Conservation (phyloP, 1,284 basidiomycete genomes). For the Ceratobasidium papillatum region DNA sequence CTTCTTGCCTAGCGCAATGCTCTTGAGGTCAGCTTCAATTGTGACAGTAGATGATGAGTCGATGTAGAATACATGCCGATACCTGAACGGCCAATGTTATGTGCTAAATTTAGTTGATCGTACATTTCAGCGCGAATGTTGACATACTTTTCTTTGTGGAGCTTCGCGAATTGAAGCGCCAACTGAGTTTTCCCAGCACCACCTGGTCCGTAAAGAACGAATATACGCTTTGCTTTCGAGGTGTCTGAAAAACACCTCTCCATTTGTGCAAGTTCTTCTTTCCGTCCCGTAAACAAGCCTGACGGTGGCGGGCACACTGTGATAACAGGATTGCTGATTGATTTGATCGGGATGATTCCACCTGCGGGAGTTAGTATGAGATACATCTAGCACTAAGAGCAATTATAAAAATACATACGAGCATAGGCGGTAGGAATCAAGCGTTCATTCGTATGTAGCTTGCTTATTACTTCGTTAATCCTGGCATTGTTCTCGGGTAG, state of each 20-base stretch:
- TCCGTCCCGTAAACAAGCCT: background rate
- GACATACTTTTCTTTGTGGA: background rate
- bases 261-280: background rate
- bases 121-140: background rate
- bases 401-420: background rate
- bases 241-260: background rate
- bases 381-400: background rate
- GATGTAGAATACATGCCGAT: slow-evolving; percentile 4
- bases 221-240: background rate
- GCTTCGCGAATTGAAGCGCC: background rate
- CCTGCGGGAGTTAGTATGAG: background rate
- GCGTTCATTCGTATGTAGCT: background rate
- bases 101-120: background rate
- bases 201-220: slow-evolving; percentile 7
- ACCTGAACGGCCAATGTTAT: background rate
- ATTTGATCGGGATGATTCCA: background rate
- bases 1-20: background rate
- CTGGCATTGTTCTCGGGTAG: background rate
- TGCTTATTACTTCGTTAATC: background rate
- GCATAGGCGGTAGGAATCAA: background rate
- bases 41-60: background rate
- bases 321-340: background rate
- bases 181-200: slow-evolving; percentile 31
- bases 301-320: slow-evolving; percentile 7
- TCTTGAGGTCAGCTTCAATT: background rate